phyloP scores from a whole-genome alignment of 116 monocot species.

The Iris pallida region DNA sequence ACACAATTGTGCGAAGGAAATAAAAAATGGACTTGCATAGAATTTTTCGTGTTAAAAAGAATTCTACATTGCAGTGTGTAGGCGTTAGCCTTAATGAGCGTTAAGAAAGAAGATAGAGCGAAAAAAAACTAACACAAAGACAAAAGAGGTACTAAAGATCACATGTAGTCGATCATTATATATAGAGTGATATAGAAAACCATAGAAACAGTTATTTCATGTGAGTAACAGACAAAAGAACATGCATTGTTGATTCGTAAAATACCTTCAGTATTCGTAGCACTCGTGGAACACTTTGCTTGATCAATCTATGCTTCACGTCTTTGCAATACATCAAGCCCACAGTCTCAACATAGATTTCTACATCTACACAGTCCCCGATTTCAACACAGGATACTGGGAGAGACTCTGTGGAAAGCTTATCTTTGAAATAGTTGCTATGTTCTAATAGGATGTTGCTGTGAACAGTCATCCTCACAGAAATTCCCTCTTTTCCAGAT shows the following conservation, averaged over 20 bases:
- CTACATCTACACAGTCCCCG: conserved; percentile 75
- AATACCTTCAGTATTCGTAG: conserved; percentile 75
- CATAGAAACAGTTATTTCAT: no score
- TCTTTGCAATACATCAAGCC: conserved; percentile 89
- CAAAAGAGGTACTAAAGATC: no score
- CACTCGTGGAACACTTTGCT: conserved; percentile 65
- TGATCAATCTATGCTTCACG: conserved; percentile 63
- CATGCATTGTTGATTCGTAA: not conserved
- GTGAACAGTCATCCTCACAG: conserved; percentile 76
- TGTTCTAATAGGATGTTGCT: conserved; percentile 55
- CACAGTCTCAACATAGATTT: conserved; percentile 78
- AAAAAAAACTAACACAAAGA: no score
- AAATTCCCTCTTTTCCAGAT: conserved; percentile 65
- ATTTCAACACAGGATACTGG: conserved; percentile 45
- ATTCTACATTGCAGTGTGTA: no score
- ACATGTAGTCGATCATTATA: no score
- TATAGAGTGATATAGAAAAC: no score
- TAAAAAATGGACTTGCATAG: no score
- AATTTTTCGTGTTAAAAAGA: no score
- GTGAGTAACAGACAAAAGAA: no score
- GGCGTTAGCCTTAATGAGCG: no score
- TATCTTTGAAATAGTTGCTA: conserved; percentile 60
- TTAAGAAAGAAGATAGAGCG: no score
- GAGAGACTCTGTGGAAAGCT: conserved; percentile 34
- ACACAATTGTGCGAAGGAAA: no score